A percentile compares a stretch with the other conserved stretches of the same genome.
phyloP scores from a whole-genome alignment of 257 asterid species.

The Gentiana straminea region DNA sequence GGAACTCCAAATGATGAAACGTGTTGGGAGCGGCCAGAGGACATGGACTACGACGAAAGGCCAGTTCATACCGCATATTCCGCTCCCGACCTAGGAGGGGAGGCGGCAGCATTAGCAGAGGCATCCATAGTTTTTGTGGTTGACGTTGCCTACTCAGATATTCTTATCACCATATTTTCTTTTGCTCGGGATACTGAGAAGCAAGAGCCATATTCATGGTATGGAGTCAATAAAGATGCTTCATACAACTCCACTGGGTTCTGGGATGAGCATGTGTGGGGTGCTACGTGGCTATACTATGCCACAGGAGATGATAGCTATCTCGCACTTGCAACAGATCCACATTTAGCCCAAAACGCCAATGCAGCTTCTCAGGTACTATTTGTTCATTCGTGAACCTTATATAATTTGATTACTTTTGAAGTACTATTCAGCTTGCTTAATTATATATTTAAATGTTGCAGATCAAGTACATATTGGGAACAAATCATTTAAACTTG shows the following conservation, averaged over 20 bases:
- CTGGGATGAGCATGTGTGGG: slow-evolving; percentile 88
- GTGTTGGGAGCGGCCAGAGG: slow-evolving; percentile 86
- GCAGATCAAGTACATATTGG: slow-evolving; percentile 59
- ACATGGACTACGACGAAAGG: slow-evolving; percentile 55
- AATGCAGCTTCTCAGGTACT: too few relatives aligned
- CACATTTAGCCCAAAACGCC: too few relatives aligned
- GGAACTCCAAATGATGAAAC: slow-evolving; percentile 69
- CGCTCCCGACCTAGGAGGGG: slow-evolving; percentile 73
- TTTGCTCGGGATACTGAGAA: slow-evolving; percentile 45
- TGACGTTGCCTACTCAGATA: slow-evolving; percentile 32
- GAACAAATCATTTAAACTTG: slow-evolving; percentile 61
- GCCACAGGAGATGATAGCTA: slow-evolving; percentile 84
- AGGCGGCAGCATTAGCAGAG: slow-evolving; percentile 75
- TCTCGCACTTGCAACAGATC: neutral
- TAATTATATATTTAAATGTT: neutral
- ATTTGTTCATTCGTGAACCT: neutral
- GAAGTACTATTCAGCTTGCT: slow-evolving; percentile 8
- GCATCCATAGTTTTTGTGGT: slow-evolving; percentile 81
- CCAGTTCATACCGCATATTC: slow-evolving; percentile 25
- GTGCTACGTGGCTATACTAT: slow-evolving; percentile 86
- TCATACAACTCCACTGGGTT: slow-evolving; percentile 77
- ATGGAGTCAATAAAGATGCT: slow-evolving; percentile 44
- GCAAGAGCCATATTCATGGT: slow-evolving; percentile 33
- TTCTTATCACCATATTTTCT: slow-evolving; percentile 34
- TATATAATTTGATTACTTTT: neutral